phyloP scores from a whole-genome alignment of 192 early-diverging fungal species.

The Backusella circina region DNA sequence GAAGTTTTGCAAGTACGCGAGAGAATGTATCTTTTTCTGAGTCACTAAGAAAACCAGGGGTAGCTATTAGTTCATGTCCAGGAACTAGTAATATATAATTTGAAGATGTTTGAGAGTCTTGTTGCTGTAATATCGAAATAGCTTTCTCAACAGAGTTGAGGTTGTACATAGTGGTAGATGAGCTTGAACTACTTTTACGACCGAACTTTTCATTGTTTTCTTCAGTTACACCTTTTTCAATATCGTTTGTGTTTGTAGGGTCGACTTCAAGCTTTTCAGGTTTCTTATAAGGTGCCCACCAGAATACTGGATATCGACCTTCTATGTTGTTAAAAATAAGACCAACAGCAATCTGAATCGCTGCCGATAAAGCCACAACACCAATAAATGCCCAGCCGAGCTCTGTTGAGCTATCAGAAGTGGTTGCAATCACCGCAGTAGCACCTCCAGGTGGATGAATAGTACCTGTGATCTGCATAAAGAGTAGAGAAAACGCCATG shows the following conservation, averaged over 20 bases:
- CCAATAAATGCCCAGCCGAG: constrained; percentile 48
- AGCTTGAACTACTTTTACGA: not conserved
- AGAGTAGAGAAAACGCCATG: constrained; percentile 41
- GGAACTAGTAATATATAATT: not conserved
- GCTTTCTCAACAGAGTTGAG: not conserved
- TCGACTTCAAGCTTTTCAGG: not conserved
- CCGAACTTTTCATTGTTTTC: not conserved
- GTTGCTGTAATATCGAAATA: not conserved
- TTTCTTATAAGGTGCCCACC: constrained; percentile 39
- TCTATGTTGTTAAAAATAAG: constrained; percentile 50
- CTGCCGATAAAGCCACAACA: constrained; percentile 38
- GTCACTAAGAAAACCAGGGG: not conserved
- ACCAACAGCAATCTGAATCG: constrained; percentile 42
- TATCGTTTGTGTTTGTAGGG: not conserved
- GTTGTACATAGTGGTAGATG: not conserved
- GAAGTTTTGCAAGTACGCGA: not conserved
- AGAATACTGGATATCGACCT: constrained; percentile 49
- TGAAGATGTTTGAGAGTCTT: not conserved
- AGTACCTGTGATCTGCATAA: constrained; percentile 52
- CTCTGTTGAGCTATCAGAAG: constrained; percentile 33
- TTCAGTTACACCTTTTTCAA: not conserved
- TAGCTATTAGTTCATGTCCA: not conserved
- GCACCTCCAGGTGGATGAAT: constrained; percentile 56
- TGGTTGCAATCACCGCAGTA: constrained; percentile 47
- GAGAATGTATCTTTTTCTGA: not conserved